Evolutionary conservation across 2,329 filamentous ascomycete genomes (phyloP).

Genomic region (Ascocoryne sarcoides): DNA sequence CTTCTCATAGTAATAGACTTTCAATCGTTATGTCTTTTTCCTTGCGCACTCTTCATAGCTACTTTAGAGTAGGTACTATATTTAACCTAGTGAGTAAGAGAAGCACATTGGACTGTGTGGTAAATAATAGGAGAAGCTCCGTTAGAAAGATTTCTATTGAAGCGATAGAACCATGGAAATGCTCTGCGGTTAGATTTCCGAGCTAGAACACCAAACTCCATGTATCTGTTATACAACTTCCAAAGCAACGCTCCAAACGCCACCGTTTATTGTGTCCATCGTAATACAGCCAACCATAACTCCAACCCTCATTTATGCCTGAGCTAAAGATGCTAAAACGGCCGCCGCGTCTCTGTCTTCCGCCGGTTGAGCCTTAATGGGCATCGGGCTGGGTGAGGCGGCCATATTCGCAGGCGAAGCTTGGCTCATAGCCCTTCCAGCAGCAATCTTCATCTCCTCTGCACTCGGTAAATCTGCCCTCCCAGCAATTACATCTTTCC

Average conservation of each 20-base stretch:
- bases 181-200: no score
- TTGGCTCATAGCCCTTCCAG: constrained; percentile 4
- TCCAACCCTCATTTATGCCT: constrained; percentile 8
- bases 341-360: constrained; percentile 22
- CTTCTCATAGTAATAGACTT: not conserved
- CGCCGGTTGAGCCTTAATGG: constrained; percentile 9
- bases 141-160: no score
- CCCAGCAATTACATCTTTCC: constrained; percentile 44
- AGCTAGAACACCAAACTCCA: not conserved
- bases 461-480: constrained; percentile 26
- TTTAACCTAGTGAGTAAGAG: no score
- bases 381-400: constrained; percentile 8
- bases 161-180: no score
- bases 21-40: not conserved
- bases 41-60: not conserved
- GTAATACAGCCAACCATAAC: not conserved
- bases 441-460: constrained; percentile 15
- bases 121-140: no score
- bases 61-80: not conserved
- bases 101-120: no score
- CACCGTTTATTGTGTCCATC: not conserved
- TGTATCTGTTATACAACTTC: no score
- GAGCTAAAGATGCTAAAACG: constrained; percentile 20
- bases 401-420: constrained; percentile 4
- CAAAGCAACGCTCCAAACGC: not conserved